These are phyloP conservation scores for Jackrogersella multiformis DNA, from an alignment of 495 filamentous ascomycete species.

Conservation along the genomic window DNA sequence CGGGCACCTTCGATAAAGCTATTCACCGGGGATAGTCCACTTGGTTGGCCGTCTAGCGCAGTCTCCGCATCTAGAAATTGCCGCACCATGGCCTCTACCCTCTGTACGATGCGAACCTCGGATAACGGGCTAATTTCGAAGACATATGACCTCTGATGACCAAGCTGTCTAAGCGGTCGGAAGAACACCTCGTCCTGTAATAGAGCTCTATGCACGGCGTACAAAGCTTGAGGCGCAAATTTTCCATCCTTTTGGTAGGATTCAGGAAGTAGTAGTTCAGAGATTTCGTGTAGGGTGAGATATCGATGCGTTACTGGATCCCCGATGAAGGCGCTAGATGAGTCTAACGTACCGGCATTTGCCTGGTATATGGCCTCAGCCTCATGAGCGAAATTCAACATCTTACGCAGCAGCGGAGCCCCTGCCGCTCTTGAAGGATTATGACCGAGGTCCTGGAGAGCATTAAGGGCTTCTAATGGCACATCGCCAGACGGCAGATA, in stretches of 20 bases:
- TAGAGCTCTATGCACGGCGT: conserved; percentile 73
- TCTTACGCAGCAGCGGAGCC: conserved; percentile 58
- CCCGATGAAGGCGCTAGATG: conserved; percentile 58
- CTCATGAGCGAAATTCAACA: conserved; percentile 61
- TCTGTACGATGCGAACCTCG: conserved; percentile 41
- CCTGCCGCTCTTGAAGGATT: conserved; percentile 64
- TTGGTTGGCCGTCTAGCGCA: not conserved
- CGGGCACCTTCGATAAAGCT: conserved; percentile 73
- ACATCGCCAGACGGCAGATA: conserved; percentile 65
- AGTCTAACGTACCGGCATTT: conserved; percentile 61
- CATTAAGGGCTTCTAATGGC: conserved; percentile 52
- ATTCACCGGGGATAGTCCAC: conserved; percentile 15
- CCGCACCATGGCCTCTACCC: conserved; percentile 47
- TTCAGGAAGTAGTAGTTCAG: conserved; percentile 57
- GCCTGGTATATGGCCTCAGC: conserved; percentile 62
- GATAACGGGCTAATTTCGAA: conserved; percentile 49
- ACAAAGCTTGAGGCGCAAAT: conserved; percentile 64
- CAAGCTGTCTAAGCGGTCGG: conserved; percentile 46
- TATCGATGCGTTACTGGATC: conserved; percentile 58
- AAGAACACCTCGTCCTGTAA: conserved; percentile 64
- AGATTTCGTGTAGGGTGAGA: conserved; percentile 71
- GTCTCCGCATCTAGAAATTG: conserved; percentile 41
- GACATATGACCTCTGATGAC: conserved; percentile 50
- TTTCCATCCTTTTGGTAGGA: conserved; percentile 57
- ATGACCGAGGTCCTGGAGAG: conserved; percentile 57